These are phyloP conservation scores for Setomelanomma holmii DNA, from an alignment of 2,329 filamentous ascomycete species.

Conservation along the genomic window DNA sequence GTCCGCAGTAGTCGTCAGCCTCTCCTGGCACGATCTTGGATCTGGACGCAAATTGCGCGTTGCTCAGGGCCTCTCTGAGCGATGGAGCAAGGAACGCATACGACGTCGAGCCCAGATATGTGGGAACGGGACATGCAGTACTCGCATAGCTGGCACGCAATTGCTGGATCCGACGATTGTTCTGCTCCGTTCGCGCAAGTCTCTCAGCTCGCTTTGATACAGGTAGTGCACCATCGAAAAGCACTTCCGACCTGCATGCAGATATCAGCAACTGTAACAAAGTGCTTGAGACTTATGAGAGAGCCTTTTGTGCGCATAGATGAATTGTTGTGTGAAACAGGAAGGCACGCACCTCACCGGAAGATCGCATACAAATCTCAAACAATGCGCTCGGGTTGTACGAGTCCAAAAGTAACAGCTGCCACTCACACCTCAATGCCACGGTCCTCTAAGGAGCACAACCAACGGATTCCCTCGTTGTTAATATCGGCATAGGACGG, in stretches of 20 bases:
- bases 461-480: constrained; percentile 61
- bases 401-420: constrained; percentile 2
- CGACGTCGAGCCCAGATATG: constrained; percentile 49
- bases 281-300: not conserved
- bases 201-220: constrained; percentile 68
- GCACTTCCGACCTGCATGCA: constrained; percentile 63
- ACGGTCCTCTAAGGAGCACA: constrained; percentile 64
- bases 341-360: no score
- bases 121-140: constrained; percentile 35
- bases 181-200: constrained; percentile 65
- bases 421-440: constrained; percentile 68
- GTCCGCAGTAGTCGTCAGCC: constrained; percentile 82
- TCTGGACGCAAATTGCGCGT: constrained; percentile 50
- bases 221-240: constrained; percentile 87
- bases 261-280: constrained; percentile 21
- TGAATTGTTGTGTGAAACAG: no score
- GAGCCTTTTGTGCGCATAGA: not conserved
- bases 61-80: constrained; percentile 72
- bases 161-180: constrained; percentile 63
- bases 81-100: constrained; percentile 79
- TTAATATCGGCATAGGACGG: constrained; percentile 67
- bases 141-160: constrained; percentile 50
- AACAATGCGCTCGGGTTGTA: not conserved
- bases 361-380: no score
- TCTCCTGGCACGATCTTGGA: constrained; percentile 77